Evolutionary conservation across 495 filamentous ascomycete genomes (phyloP).

Genomic region (Penicillium bialowiezense): DNA sequence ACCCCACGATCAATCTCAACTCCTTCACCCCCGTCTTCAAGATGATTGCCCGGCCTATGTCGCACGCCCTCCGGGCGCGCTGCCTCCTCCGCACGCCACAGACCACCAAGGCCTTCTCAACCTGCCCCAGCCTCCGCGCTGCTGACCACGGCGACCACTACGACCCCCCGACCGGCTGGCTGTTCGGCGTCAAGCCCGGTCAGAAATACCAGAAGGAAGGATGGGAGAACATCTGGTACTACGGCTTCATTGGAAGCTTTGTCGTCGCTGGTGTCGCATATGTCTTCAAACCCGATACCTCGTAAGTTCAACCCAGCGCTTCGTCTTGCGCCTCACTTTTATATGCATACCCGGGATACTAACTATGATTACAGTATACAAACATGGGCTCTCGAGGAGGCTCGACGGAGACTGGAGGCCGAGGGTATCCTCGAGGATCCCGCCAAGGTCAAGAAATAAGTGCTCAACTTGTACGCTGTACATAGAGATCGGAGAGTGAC

Average conservation of each 20-base stretch:
- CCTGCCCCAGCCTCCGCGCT: slow-evolving; percentile 38
- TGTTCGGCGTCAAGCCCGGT: slow-evolving; percentile 86
- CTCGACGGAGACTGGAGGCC: slow-evolving; percentile 83
- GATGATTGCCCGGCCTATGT: slow-evolving; percentile 43
- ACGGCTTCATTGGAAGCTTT: slow-evolving; percentile 85
- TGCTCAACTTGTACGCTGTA: slow-evolving; percentile 43
- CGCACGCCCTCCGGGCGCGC: slow-evolving; percentile 42
- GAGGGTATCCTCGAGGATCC: slow-evolving; percentile 91
- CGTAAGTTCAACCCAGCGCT: slow-evolving; percentile 59
- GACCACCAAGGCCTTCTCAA: slow-evolving; percentile 42
- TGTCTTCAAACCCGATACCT: slow-evolving; percentile 97
- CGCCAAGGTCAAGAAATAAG: slow-evolving; percentile 42
- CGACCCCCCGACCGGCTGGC: slow-evolving; percentile 87
- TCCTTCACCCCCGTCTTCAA: slow-evolving; percentile 24
- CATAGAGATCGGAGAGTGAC: slow-evolving; percentile 40
- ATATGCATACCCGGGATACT: slow-evolving; percentile 13
- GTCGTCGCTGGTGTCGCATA: slow-evolving; percentile 74
- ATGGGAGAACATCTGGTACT: slow-evolving; percentile 88
- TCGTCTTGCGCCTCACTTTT: background rate
- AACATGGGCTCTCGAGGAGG: slow-evolving; percentile 98
- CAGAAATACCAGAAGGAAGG: slow-evolving; percentile 95
- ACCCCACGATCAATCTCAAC: slow-evolving; percentile 4
- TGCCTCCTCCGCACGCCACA: slow-evolving; percentile 37
- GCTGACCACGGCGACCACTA: slow-evolving; percentile 72
- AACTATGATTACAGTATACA: slow-evolving; percentile 70